Base-by-base conservation (phyloP, 2,329 filamentous ascomycete species). In the Cucurbitaria berberidis region DNA sequence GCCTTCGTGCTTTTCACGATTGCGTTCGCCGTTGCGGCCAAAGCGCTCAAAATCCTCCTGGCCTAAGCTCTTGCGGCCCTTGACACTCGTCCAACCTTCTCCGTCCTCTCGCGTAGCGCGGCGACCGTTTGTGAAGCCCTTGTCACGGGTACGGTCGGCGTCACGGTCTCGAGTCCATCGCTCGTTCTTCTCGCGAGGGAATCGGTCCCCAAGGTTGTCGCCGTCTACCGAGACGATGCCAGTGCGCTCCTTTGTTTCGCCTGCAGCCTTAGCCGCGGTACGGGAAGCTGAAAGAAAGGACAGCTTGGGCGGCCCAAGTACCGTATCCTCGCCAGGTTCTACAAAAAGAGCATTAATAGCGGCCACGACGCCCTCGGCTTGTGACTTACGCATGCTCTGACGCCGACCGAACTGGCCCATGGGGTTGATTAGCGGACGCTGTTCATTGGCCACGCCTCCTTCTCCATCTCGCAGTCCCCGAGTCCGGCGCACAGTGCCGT, bases 261-360 rank as follows among this genome's bases (percentile, higher is more conserved):
- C 75, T 32, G 70, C 60, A 35, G 64, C 59, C 53, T 83, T 83
- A 30, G 76, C 75, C 58, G 75, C 73, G 22, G 53, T 59, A 55
- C 85, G 82, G 46, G 89, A 90, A 19, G 88, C 84, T 1, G 92
- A 96, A 47, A 90, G 86, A 74, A 97, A 96, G 39, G 86, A 86
- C 41, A 86, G 90, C 74, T 90, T 90, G 1, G 92, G 90, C 18
- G 92, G 92, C 13, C 90, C 92, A 52, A 96, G 88, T 53, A 95
- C 84, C 52, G 96, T 89, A 60, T 96, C 91, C 66, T 96, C 93
- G 45, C 67, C 67, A 67, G 84, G 78, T 72, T 85, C 86, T 89
- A 62, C 32, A 64, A 66, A 61, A 56, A 59, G 60, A 45, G 64
- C 52, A 53, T 72, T 63, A 73, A 68, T 66, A 69, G 66, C 57